Evolutionary conservation across 164 flowering plant species (phyloP), one percentile per base, ranked within the genome.

Genomic region (Sextonia rubra): DNA sequence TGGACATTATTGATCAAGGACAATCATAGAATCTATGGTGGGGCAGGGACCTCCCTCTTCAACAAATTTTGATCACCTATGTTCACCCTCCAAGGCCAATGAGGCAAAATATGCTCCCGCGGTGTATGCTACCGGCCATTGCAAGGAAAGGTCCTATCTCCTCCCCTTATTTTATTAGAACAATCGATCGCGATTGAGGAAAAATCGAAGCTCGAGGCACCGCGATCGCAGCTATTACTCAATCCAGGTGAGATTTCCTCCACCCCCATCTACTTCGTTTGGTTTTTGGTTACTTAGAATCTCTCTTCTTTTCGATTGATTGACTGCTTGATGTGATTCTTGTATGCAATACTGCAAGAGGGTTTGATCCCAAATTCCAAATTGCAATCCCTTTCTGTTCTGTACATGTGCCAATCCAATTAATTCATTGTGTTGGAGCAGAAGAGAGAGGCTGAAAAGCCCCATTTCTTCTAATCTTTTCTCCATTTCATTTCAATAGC

Each of bases 321-420:
- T 24, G 3, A 8, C 12, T 56, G 17, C 55, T 65, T 70, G 47
- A 4, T 55, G 48, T 1, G 55, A 6, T 18, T 32, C 55, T 66
- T 56, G 32, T 3, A 47, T 64, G 20, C 72, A 47, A 68, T 48
- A 44, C 71, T 47, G 44, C 25, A 63, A 64, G 3, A 4, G 74
- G 74, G 68, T 71, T 76, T 58, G 66, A 11, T 66, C 29, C 49
- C 32, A 47, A 49, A 29, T 72, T 76, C 26, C 44, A 25, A 29
- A 12, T 26, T 60, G 6, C 25, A 47, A 64, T 24, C 61, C 14
- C 22, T 60, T 15, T 60, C 6, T 24, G 20, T 71, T 44, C 12
- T 37, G 24, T 37, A 32, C 22, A 20, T 27, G n/a, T n/a, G n/a
- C n/a, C n/a, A n/a, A 22, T 20, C 55, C 15, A 1, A 44, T 23